These are phyloP conservation scores for Eucalyptus tenuipes DNA, from an alignment of 345 rosid species.

Conservation along the genomic window DNA sequence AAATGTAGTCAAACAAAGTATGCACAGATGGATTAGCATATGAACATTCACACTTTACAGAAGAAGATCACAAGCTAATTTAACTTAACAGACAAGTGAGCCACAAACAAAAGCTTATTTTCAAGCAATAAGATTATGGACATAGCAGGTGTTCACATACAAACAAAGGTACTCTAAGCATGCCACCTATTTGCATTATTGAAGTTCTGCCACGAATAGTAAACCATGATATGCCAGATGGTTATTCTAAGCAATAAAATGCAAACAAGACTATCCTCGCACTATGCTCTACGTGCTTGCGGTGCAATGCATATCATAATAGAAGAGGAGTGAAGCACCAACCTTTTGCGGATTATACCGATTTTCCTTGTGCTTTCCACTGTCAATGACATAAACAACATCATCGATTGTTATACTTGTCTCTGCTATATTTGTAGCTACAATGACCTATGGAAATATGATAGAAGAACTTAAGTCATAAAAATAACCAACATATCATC, in stretches of 20 bases:
- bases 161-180: neutral
- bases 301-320: neutral
- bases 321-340: neutral
- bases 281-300: neutral
- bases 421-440: conserved; percentile 89
- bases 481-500: neutral
- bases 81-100: neutral
- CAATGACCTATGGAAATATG: conserved; percentile 46
- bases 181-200: neutral
- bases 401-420: conserved; percentile 93
- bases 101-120: neutral
- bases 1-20: neutral
- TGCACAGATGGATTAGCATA: neutral
- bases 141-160: neutral
- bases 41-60: neutral
- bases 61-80: neutral
- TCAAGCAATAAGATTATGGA: neutral
- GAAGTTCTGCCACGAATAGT: neutral
- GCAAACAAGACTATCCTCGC: neutral
- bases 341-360: conserved; percentile 93
- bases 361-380: conserved; percentile 93
- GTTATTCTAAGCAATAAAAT: neutral
- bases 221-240: neutral
- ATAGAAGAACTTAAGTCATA: neutral
- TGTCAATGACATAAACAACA: conserved; percentile 84